A percentile compares a stretch with the other conserved stretches of the same genome.
phyloP scores from a whole-genome alignment of 1,284 basidiomycete genomes.

The Athelia sp. region DNA sequence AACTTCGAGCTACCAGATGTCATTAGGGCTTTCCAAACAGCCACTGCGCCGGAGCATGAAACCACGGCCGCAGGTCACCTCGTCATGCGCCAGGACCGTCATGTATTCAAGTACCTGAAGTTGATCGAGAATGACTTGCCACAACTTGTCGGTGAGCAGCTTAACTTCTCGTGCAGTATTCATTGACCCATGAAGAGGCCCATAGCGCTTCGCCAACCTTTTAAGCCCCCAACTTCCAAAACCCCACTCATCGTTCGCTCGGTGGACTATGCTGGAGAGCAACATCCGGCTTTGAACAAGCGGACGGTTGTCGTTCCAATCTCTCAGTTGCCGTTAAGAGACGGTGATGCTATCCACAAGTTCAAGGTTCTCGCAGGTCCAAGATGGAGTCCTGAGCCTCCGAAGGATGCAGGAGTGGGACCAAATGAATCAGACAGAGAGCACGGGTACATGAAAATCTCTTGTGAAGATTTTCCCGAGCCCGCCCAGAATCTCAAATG shows the following conservation, averaged over 20 bases:
- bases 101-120: slow-evolving; percentile 68
- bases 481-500: slow-evolving; percentile 83
- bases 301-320: slow-evolving; percentile 71
- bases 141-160: slow-evolving; percentile 68
- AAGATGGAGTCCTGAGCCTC: slow-evolving; percentile 74
- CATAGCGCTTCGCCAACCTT: slow-evolving; percentile 72
- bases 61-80: slow-evolving; percentile 64
- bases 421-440: slow-evolving; percentile 38
- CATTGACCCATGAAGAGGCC: no score
- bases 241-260: slow-evolving; percentile 68
- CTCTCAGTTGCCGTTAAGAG: slow-evolving; percentile 60
- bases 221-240: slow-evolving; percentile 55
- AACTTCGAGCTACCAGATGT: background rate
- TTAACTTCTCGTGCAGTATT: slow-evolving; percentile 6
- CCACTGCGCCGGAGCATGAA: slow-evolving; percentile 34
- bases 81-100: slow-evolving; percentile 64
- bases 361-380: slow-evolving; percentile 80
- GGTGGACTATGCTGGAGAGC: slow-evolving; percentile 71
- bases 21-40: background rate
- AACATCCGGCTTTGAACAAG: slow-evolving; percentile 67
- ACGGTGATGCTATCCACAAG: slow-evolving; percentile 64
- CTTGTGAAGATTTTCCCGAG: slow-evolving; percentile 77
- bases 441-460: slow-evolving; percentile 81
- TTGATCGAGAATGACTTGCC: slow-evolving; percentile 84
- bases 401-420: slow-evolving; percentile 57